These are phyloP conservation scores for Solanum paucissectum DNA, from an alignment of 257 asterid species.

Conservation along the genomic window DNA sequence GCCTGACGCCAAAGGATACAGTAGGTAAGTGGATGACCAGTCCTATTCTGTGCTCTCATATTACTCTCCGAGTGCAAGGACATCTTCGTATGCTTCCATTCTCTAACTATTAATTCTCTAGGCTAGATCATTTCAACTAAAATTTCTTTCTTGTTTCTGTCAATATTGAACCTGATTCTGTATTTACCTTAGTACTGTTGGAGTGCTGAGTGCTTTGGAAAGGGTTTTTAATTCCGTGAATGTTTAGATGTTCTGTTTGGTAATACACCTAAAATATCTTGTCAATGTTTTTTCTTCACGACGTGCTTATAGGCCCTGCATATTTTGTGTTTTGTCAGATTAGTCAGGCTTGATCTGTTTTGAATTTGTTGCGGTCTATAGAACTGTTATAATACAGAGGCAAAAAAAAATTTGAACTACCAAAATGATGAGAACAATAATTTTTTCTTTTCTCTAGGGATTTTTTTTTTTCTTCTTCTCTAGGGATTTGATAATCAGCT, in stretches of 20 bases:
- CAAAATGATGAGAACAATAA: neutral
- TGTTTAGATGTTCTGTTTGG: neutral
- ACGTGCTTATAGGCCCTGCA: neutral
- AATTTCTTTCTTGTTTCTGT: neutral
- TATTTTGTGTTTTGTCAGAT: neutral
- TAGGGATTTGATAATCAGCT: neutral
- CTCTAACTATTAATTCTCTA: neutral
- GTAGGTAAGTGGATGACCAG: constrained; percentile 42
- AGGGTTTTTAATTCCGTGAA: neutral
- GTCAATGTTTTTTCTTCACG: neutral
- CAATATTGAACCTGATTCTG: neutral
- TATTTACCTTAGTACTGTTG: neutral
- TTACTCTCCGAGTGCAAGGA: neutral
- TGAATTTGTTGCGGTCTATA: neutral
- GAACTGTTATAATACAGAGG: neutral
- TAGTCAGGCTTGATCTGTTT: neutral
- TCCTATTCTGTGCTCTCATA: neutral
- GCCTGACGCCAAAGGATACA: constrained; percentile 97
- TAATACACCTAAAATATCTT: neutral
- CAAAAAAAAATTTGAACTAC: neutral
- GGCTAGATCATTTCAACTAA: neutral
- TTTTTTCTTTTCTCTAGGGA: neutral
- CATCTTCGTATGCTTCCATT: neutral
- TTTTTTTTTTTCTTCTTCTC: neutral
- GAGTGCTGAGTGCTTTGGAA: neutral